Base-by-base conservation (phyloP, 139 green algal genomes). In the Micractinium conductrix region DNA sequence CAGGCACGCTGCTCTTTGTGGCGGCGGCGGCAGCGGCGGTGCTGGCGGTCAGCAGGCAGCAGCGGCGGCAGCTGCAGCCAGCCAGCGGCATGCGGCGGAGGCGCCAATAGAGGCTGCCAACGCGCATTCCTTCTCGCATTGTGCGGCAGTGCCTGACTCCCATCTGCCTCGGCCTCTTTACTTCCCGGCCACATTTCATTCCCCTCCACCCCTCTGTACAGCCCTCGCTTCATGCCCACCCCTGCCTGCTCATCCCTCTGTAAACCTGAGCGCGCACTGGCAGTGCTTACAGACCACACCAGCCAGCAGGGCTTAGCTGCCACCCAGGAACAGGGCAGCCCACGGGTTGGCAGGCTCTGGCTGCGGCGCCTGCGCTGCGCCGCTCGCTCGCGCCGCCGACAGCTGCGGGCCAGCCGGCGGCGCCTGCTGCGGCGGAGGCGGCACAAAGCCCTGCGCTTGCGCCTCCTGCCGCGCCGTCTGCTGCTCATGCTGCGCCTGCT, bases 21-120 rank as follows among this genome's bases (percentile, higher is more conserved):
- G 76, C 58, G 58, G 76, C 55, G 14, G 76, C 76, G 8, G 76
- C 58, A 17, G 76, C 76, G 33, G 37, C 55, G 37, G 30, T 82
- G 40, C 12, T 82, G 28, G 58, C 55, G 28, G 58, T 58, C 7
- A 55, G 76, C 40, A 37, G 76, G 38, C 55, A 73, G 55, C 38
- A 60, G 58, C n/a, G 26, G 30, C 33, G 35, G n/a, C 24, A 19
- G 16, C 35, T 17, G 10, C 55, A n/a, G n/a, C n/a, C n/a, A n/a
- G n/a, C n/a, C n/a, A n/a, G n/a, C n/a, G n/a, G n/a, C n/a, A n/a
- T n/a, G n/a, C n/a, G n/a, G n/a, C n/a, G n/a, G n/a, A n/a, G n/a
- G n/a, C n/a, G n/a, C n/a, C n/a, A n/a, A n/a, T n/a, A n/a, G n/a
- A n/a, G n/a, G n/a, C n/a, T n/a, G n/a, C 28, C 58, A 19, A 0